Evolutionary conservation across 805 yeast genomes (phyloP).

Genomic region (Tetrapisispora iriomotensis): DNA sequence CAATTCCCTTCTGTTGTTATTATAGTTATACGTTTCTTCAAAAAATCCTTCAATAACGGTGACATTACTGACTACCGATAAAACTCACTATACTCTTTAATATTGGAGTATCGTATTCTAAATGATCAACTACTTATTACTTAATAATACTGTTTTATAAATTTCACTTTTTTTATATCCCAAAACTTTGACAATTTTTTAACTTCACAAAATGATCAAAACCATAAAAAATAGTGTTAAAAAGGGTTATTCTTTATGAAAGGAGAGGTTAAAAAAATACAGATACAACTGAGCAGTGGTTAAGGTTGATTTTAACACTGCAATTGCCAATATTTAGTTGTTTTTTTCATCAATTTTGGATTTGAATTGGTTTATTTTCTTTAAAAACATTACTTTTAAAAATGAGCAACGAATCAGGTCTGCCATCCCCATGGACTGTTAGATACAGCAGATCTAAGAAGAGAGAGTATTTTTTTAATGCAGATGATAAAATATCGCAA

Average conservation of each 20-base stretch:
- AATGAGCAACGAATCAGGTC: conserved; percentile 44
- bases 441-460: conserved; percentile 69
- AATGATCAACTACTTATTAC: background rate
- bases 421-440: conserved; percentile 81
- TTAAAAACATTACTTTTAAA: background rate
- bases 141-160: no score
- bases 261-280: no score
- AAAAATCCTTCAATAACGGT: conserved; percentile 24
- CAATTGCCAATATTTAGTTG: no score
- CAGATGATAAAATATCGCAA: conserved; percentile 56
- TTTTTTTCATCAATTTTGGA: no score
- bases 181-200: no score
- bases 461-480: conserved; percentile 74
- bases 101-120: background rate
- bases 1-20: conserved; percentile 49
- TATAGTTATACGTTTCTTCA: conserved; percentile 41
- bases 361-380: background rate
- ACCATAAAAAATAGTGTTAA: no score
- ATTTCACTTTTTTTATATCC: no score
- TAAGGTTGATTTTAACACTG: no score
- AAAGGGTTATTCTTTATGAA: no score
- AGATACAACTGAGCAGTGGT: no score
- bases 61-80: no score
- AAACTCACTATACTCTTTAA: background rate
- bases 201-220: no score